Conservation (phyloP, 1,284 basidiomycete species). For the Wallemia hederae region DNA sequence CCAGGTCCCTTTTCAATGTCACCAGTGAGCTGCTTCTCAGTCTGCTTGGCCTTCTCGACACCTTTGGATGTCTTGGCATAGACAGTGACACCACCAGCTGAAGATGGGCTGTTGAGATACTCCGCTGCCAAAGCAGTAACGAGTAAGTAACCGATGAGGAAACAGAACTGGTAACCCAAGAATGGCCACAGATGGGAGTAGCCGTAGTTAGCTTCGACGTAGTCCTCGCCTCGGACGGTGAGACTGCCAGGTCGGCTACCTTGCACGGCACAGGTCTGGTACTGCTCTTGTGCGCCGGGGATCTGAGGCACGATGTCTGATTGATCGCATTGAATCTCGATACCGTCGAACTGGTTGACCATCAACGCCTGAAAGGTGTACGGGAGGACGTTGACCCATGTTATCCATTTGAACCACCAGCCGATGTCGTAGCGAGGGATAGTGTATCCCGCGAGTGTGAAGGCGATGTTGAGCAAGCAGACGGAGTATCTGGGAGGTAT, state of each 20-base stretch:
- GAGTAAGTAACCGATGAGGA: slow-evolving; percentile 22
- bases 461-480: background rate
- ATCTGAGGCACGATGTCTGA: background rate
- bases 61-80: background rate
- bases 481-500: slow-evolving; percentile 2
- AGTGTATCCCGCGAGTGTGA: background rate
- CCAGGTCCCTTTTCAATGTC: background rate
- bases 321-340: background rate
- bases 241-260: slow-evolving; percentile 17
- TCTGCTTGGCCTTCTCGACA: background rate
- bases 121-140: slow-evolving; percentile 16
- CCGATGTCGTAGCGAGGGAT: background rate
- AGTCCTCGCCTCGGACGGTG: slow-evolving; percentile 22
- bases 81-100: background rate
- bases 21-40: background rate
- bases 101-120: background rate
- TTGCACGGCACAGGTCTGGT: slow-evolving; percentile 18
- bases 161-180: slow-evolving; percentile 24
- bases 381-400: background rate
- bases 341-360: slow-evolving; percentile 21
- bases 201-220: slow-evolving; percentile 28
- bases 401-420: background rate
- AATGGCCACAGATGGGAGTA: slow-evolving; percentile 18
- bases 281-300: slow-evolving; percentile 9
- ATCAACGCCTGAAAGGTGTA: slow-evolving; percentile 19